Conservation (phyloP, 2,329 filamentous ascomycete species). For the Penicillium sp. region DNA sequence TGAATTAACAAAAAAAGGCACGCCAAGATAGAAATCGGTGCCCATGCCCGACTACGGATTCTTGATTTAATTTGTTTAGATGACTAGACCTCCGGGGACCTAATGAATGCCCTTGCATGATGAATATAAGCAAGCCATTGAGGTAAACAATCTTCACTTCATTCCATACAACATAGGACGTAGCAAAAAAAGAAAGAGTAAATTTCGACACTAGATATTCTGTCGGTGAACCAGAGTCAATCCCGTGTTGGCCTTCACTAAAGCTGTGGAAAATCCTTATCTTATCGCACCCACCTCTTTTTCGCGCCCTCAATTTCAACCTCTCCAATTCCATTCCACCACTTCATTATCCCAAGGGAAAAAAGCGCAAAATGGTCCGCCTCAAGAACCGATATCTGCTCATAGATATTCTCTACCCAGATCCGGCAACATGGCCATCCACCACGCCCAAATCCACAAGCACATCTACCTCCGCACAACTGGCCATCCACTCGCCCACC, state of each 20-base stretch:
- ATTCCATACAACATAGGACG: not conserved
- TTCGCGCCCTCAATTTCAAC: not conserved
- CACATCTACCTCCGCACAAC: constrained; percentile 53
- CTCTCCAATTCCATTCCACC: not conserved
- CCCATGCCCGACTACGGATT: constrained; percentile 25
- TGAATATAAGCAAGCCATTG: constrained; percentile 7
- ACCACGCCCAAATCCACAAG: constrained; percentile 21
- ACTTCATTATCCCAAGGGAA: not conserved
- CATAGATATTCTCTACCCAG: constrained; percentile 88
- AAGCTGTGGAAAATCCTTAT: not conserved
- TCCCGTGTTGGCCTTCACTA: too few species aligned
- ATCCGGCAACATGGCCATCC: constrained; percentile 44
- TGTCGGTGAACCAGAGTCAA: too few species aligned
- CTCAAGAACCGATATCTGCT: constrained; percentile 95
- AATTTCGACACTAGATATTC: too few species aligned
- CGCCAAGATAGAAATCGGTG: constrained; percentile 17
- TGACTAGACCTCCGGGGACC: constrained; percentile 27
- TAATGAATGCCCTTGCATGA: constrained; percentile 30
- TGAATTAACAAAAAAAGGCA: not conserved
- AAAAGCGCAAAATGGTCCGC: constrained; percentile 72
- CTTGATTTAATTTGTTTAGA: constrained; percentile 29
- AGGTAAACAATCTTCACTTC: not conserved
- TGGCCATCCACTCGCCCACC: constrained; percentile 79
- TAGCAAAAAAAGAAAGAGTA: not conserved
- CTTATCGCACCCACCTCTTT: constrained; percentile 3